Percentiles rank a stretch among this genome's conserved stretches.
These are phyloP conservation scores for Penicillium corylophilum DNA, from an alignment of 2,329 filamentous ascomycete genomes.

Conservation along the genomic window DNA sequence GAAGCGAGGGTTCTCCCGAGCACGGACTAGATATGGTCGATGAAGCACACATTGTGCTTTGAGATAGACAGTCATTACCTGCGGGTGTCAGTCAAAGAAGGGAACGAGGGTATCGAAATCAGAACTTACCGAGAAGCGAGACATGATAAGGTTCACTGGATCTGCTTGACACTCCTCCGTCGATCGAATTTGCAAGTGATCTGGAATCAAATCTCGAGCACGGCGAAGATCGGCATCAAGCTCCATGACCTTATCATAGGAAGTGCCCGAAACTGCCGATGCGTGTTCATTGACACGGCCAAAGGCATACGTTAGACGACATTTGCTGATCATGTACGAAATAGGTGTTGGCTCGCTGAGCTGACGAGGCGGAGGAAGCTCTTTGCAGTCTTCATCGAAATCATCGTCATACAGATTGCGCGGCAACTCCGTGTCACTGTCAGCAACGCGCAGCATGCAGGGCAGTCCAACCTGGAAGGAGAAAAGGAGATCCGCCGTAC, in stretches of 20 bases:
- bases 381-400: constrained; percentile 56
- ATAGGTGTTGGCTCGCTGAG: constrained; percentile 58
- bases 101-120: too few species aligned
- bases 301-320: constrained; percentile 43
- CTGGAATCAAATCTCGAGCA: constrained; percentile 66
- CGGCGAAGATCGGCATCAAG: constrained; percentile 59
- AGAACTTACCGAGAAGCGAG: constrained; percentile 64
- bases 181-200: constrained; percentile 72
- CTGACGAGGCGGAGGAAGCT: constrained; percentile 58
- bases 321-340: constrained; percentile 51
- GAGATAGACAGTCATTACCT: constrained; percentile 77
- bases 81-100: constrained; percentile 10
- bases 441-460: constrained; percentile 62
- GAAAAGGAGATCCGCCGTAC: constrained; percentile 63
- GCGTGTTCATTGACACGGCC: constrained; percentile 46
- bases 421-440: constrained; percentile 62
- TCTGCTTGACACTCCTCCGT: constrained; percentile 74
- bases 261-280: constrained; percentile 42
- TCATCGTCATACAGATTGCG: constrained; percentile 66
- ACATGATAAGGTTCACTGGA: constrained; percentile 67
- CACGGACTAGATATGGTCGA: constrained; percentile 77
- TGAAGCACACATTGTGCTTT: constrained; percentile 89
- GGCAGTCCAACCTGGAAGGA: constrained; percentile 69
- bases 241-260: constrained; percentile 63
- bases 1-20: constrained; percentile 76